phyloP scores from a whole-genome alignment of 2,329 filamentous ascomycete genomes.

The Nemania serpens region DNA sequence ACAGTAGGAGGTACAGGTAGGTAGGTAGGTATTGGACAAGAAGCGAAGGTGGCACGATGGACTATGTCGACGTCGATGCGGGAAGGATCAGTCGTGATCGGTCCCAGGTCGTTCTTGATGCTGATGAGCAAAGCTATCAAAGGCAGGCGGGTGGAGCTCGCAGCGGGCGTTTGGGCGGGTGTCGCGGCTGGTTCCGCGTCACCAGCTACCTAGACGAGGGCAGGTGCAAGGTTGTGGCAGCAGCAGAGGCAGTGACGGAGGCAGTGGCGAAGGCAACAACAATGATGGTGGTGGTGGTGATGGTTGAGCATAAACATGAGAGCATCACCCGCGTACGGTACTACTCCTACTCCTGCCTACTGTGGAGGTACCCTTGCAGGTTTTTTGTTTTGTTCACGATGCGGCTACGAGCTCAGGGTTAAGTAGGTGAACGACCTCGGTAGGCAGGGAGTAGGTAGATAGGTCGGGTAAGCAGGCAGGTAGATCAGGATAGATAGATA shows the following conservation, averaged over 20 bases:
- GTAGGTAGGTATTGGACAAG: not conserved
- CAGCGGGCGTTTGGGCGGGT: constrained; percentile 19
- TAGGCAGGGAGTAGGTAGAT: not conserved
- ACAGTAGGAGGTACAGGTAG: not conserved
- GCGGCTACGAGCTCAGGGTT: constrained; percentile 1
- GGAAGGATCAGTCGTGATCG: constrained; percentile 7
- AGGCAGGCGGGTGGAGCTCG: constrained; percentile 23
- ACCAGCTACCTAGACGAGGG: constrained; percentile 8
- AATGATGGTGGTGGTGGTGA: not conserved
- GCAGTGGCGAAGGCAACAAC: constrained; percentile 7
- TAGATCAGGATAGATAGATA: not conserved
- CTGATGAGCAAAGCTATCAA: constrained; percentile 15
- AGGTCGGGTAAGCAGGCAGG: not conserved
- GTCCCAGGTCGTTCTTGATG: not conserved
- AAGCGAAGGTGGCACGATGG: constrained; percentile 5
- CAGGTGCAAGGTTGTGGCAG: not conserved
- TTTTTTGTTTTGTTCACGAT: not conserved
- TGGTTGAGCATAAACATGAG: constrained; percentile 4
- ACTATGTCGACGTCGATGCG: constrained; percentile 8
- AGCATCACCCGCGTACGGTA: constrained; percentile 6
- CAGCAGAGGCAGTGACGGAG: not conserved
- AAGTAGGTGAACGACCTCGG: not conserved
- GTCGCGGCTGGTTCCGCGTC: constrained; percentile 25
- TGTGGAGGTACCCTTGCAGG: not conserved
- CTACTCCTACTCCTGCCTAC: not conserved